Evolutionary conservation across 257 asterid species (phyloP), one percentile per base, ranked within the genome.

Genomic region (Forsythia viridissima): DNA sequence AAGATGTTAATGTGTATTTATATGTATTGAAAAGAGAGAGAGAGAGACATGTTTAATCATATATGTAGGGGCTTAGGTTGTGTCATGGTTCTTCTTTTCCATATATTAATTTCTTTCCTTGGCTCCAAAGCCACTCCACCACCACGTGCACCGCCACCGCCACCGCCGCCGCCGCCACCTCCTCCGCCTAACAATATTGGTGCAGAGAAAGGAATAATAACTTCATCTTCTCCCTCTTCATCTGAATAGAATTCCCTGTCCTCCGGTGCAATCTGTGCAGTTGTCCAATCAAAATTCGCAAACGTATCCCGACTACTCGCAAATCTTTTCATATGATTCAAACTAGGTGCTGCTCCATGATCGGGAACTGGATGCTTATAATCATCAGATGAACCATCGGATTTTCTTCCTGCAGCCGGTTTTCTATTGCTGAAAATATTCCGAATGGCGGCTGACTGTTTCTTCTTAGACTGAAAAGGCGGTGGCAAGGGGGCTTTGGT

Each of bases 41-140:
- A 24, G 24, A 24, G 24, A 24, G 24, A 24, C 0, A 24, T 24
- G 24, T 24, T 24, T 24, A 63, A 63, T 21, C 70, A 11, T 24
- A 30, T 3, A 8, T 16, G 75, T 74, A 92, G 93, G 18, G 92
- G 93, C 81, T 77, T 83, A 24, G 97, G 98, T 85, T 82, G 88
- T 36, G 91, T 85, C 97, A 91, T 83, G 3, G 94, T 92, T 88
- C 98, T 88, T 76, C 97, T 90, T 46, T 88, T 91, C 98, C 98
- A 92, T 80, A 94, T 74, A 88, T 94, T 94, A 68, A 94, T 89
- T 83, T 94, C 97, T 79, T 89, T 92, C 82, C 86, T 94, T 77
- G 96, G 94, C 89, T 91, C 91, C 91, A 90, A 82, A 4, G 34
- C 76, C 73, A 68, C 72, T n/a, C 80, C 80, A 2, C 67, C 30